Evolutionary conservation across 306 rosid species (phyloP).

Genomic region (Inga laurina): DNA sequence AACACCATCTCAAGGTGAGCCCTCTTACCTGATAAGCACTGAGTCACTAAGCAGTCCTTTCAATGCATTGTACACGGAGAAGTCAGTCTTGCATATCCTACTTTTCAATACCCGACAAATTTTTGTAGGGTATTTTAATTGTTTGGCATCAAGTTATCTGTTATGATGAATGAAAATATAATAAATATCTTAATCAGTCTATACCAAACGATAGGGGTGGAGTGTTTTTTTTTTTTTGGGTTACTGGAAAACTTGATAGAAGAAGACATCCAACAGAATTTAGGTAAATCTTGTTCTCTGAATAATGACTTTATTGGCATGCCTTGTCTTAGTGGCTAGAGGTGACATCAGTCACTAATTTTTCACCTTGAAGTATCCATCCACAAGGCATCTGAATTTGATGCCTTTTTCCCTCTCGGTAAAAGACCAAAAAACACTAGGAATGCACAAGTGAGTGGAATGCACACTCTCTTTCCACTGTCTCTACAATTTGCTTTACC

Average conservation of each 20-base stretch:
- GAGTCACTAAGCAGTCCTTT: not conserved
- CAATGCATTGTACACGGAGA: not conserved
- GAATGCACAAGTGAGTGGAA: constrained; percentile 45
- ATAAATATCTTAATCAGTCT: not conserved
- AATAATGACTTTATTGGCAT: not conserved
- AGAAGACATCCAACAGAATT: not conserved
- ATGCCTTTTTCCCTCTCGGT: not conserved
- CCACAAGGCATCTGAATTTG: not conserved
- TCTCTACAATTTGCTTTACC: constrained; percentile 3
- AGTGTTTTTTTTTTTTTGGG: not conserved
- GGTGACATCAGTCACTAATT: not conserved
- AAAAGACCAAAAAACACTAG: not conserved
- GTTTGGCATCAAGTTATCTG: not conserved
- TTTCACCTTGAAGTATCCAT: not conserved
- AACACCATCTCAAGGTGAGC: not conserved
- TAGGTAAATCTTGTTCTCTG: not conserved
- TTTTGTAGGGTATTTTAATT: not conserved
- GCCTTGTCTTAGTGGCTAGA: not conserved
- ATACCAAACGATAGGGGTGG: not conserved
- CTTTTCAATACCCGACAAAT: not conserved
- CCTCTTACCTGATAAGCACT: not conserved
- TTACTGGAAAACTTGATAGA: not conserved
- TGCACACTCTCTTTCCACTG: constrained; percentile 36
- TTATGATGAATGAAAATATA: not conserved
- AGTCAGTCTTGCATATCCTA: not conserved